phyloP scores from a whole-genome alignment of 2,329 filamentous ascomycete genomes.

The Ceratocystis ficicola region DNA sequence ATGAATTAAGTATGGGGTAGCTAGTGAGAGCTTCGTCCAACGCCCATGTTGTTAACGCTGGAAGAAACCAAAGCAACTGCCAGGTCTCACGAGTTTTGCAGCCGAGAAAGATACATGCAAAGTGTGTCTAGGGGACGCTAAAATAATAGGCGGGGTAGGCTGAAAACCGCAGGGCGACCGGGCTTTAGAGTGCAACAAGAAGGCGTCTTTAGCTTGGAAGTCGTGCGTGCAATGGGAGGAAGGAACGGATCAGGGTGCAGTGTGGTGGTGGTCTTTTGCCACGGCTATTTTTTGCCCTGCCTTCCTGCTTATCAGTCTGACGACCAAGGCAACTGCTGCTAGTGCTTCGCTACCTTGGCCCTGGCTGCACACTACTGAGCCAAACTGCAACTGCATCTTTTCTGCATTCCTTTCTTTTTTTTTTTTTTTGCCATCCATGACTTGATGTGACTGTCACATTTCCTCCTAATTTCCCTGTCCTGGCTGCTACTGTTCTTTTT shows the following conservation, averaged over 20 bases:
- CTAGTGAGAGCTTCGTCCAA: constrained; percentile 2
- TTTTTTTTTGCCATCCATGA: neutral
- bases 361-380: constrained; percentile 1
- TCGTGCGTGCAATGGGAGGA: neutral
- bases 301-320: neutral
- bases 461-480: neutral
- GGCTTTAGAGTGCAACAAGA: neutral
- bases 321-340: neutral
- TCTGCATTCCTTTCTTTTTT: neutral
- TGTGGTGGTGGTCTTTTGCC: neutral
- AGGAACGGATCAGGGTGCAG: neutral
- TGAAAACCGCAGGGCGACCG: neutral
- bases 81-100: neutral
- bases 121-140: neutral
- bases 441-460: neutral
- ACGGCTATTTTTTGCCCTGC: neutral
- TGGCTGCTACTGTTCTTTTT: neutral
- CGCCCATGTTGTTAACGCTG: neutral
- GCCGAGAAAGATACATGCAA: neutral
- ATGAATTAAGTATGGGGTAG: neutral
- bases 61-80: neutral
- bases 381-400: constrained; percentile 4
- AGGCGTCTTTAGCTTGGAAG: neutral
- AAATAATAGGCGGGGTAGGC: neutral
- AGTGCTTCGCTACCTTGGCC: neutral